Percentiles rank a stretch among this genome's conserved stretches.
Evolutionary conservation across 1,284 basidiomycete genomes (phyloP).

Genomic region (Microbotryum lychnidis-dioicae): DNA sequence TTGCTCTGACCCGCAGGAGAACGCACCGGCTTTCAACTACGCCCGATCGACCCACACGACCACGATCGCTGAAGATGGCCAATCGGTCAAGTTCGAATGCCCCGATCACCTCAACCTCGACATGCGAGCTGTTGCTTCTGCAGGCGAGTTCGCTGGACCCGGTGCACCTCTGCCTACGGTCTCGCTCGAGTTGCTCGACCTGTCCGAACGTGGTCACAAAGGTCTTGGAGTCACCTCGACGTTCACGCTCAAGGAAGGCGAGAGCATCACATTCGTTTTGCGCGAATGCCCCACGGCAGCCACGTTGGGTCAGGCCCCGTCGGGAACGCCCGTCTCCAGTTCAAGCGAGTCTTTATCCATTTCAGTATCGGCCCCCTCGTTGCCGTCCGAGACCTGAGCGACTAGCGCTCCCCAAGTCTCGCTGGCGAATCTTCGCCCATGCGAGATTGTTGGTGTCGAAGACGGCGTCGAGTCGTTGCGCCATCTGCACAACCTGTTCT

Average conservation of each 20-base stretch:
- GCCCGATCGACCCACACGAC: conserved; percentile 65
- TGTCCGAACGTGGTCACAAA: conserved; percentile 52
- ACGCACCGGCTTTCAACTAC: conserved; percentile 89
- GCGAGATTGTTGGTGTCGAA: too few relatives aligned
- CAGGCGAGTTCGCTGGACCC: conserved; percentile 12
- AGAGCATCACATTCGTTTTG: conserved; percentile 73
- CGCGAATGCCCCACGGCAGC: conserved; percentile 45
- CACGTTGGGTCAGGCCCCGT: background rate
- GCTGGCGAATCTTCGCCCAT: too few relatives aligned
- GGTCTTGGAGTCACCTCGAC: conserved; percentile 44
- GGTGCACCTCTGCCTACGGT: conserved; percentile 38
- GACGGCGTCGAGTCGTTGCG: too few relatives aligned
- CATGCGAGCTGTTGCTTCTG: conserved; percentile 54
- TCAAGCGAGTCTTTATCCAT: too few relatives aligned
- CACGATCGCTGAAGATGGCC: conserved; percentile 46
- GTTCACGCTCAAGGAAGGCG: conserved; percentile 65
- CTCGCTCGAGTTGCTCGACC: conserved; percentile 47
- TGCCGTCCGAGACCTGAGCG: too few relatives aligned
- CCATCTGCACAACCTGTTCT: too few relatives aligned
- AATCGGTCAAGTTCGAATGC: conserved; percentile 50
- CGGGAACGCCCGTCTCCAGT: background rate
- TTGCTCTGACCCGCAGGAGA: conserved; percentile 39
- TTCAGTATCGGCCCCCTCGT: too few relatives aligned
- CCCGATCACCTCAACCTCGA: conserved; percentile 55
- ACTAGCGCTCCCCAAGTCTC: too few relatives aligned